These are phyloP conservation scores for Chenopodium quinoa DNA, from an alignment of 148 eudicot species.

Conservation along the genomic window DNA sequence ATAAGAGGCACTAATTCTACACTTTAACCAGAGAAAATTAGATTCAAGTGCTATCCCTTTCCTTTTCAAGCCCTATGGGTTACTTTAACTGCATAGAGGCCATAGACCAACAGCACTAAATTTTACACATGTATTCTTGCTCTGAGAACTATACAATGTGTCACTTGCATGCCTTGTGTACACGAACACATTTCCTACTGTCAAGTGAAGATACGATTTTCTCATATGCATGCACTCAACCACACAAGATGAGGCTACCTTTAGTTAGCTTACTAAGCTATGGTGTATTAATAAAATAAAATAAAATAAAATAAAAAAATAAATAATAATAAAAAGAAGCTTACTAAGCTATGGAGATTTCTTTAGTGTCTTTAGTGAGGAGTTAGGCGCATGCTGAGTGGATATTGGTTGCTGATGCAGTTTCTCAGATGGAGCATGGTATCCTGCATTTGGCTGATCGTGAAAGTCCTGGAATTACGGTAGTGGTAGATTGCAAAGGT, in stretches of 20 bases:
- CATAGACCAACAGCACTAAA: too few species aligned
- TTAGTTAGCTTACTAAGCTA: not conserved
- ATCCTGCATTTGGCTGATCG: slow-evolving; percentile 58
- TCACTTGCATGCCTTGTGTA: not conserved
- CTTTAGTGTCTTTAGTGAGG: not conserved
- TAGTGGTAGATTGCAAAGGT: slow-evolving; percentile 83
- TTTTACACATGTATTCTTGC: too few species aligned
- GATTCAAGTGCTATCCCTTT: not conserved
- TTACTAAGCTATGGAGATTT: not conserved
- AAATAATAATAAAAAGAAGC: too few species aligned
- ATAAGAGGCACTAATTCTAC: not conserved
- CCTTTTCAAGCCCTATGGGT: too few species aligned
- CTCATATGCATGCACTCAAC: not conserved
- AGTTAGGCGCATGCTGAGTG: not conserved
- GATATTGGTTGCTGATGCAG: slow-evolving; percentile 39
- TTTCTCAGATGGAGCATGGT: slow-evolving; percentile 91
- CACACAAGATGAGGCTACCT: not conserved
- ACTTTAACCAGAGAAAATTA: not conserved
- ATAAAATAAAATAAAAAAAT: too few species aligned
- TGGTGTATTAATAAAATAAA: too few species aligned
- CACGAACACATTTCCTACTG: not conserved
- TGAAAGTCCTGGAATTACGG: slow-evolving; percentile 64
- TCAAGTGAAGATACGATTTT: not conserved
- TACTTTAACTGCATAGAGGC: not conserved
- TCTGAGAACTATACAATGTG: not conserved